Evolutionary conservation across 306 rosid genomes (phyloP).

Genomic region (Fragaria vesca): DNA sequence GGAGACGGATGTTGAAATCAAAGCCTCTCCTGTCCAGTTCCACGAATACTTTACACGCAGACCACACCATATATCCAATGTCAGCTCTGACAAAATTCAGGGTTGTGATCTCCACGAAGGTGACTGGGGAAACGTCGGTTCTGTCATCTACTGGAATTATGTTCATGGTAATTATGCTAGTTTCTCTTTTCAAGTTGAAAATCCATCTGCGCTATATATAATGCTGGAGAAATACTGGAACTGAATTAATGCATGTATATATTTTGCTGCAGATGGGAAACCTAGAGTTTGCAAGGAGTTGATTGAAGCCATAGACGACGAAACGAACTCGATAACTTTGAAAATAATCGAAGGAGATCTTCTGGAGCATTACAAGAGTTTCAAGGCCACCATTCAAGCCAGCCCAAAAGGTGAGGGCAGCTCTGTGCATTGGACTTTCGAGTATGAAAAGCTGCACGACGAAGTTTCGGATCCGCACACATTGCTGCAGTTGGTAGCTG

Average conservation of each 20-base stretch:
- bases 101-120: conserved; percentile 15
- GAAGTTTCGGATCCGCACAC: conserved; percentile 37
- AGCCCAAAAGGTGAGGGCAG: conserved; percentile 37
- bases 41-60: neutral
- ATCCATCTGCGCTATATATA: neutral
- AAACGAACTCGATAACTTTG: conserved; percentile 31
- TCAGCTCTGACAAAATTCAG: neutral
- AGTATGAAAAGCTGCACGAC: conserved; percentile 42
- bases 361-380: conserved; percentile 29
- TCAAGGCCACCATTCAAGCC: conserved; percentile 12
- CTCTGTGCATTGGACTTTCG: conserved; percentile 32
- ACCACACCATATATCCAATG: conserved; percentile 18
- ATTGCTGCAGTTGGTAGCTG: conserved; percentile 14
- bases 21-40: neutral
- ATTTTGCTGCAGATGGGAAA: conserved; percentile 32
- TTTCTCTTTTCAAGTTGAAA: neutral
- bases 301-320: conserved; percentile 35
- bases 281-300: conserved; percentile 28
- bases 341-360: conserved; percentile 40
- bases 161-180: conserved; percentile 15
- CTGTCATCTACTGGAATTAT: conserved; percentile 18
- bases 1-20: conserved; percentile 13
- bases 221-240: neutral
- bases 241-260: neutral
- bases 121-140: conserved; percentile 20